Conservation (phyloP, 768 basidiomycete genomes). For the Russula sp. region DNA sequence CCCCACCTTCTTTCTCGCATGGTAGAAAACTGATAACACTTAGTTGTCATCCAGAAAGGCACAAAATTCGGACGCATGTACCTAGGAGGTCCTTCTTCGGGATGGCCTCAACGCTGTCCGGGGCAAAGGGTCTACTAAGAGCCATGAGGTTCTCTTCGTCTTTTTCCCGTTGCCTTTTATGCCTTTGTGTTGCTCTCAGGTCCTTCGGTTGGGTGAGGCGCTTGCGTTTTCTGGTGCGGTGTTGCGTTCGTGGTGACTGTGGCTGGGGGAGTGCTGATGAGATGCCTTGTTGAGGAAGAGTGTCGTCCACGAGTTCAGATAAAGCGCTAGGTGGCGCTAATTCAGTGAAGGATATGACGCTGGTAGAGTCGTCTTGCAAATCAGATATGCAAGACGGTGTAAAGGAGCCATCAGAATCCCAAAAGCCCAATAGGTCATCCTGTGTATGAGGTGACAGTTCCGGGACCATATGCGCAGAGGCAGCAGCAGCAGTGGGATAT, state of each 20-base stretch:
- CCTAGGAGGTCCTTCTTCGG: constrained; percentile 7
- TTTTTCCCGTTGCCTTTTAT: not conserved
- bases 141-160: not conserved
- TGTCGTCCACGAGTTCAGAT: not conserved
- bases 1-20: not conserved
- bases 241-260: not conserved
- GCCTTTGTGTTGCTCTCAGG: not conserved
- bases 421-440: not conserved
- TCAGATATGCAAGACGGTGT: not conserved
- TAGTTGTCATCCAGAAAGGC: not conserved
- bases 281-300: not conserved
- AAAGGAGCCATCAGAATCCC: no score
- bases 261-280: not conserved
- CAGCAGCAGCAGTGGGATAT: no score
- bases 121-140: not conserved
- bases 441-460: not conserved
- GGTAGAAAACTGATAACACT: not conserved
- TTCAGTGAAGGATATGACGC: no score
- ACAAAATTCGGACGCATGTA: not conserved
- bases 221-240: not conserved
- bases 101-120: not conserved
- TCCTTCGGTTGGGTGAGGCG: not conserved
- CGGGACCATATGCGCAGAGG: not conserved
- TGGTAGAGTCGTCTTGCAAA: not conserved
- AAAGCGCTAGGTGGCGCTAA: not conserved